Base-by-base conservation (phyloP, 1,139 yeast genomes). In the Scheffersomyces illinoinensis region DNA sequence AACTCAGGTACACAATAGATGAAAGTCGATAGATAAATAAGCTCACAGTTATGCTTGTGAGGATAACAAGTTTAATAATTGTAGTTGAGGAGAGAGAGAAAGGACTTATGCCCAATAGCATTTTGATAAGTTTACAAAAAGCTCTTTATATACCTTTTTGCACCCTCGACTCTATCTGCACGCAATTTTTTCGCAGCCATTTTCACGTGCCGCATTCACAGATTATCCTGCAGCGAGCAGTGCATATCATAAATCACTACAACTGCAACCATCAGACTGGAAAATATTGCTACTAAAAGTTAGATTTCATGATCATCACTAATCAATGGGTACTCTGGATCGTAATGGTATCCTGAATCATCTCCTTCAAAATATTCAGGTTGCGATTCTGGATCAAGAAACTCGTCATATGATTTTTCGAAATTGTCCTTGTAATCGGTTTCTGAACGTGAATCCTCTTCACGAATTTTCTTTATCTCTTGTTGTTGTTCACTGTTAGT, bases 401-500 rank as follows among this genome's bases (percentile, higher is more conserved):
- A 72, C 62, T 77, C 81, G 58, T 77, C 81, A 61, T 76, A 78
- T 0, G 78, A 71, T 33, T 69, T 68, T 12, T 76, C 79, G 60
- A 76, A 76, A 59, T 78, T 77, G 56, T 69, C 65, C 19, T 64
- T 67, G 59, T 76, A 71, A 56, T 76, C 78, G 1, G 77, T 76
- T 62, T 76, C 81, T 12, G 43, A 33, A 59, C 78, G 81, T 0
- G 79, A 74, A 60, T 76, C 71, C 17, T 33, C 17, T 12, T 14
- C 43, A 33, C 4, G 7, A 8, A 14, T 14, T 18, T 67, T 63
- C 56, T 71, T 76, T 12, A 62, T 68, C 26, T 18, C 51, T 50
- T 75, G 79, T 5, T 73, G 65, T 0, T 78, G 79, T 14, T 33
- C 12, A 33, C 43, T 5, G 43, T 33, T 33, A 12, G 10, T 14